Evolutionary conservation across 495 filamentous ascomycete genomes (phyloP).

Genomic region (Daldinia concentrica): DNA sequence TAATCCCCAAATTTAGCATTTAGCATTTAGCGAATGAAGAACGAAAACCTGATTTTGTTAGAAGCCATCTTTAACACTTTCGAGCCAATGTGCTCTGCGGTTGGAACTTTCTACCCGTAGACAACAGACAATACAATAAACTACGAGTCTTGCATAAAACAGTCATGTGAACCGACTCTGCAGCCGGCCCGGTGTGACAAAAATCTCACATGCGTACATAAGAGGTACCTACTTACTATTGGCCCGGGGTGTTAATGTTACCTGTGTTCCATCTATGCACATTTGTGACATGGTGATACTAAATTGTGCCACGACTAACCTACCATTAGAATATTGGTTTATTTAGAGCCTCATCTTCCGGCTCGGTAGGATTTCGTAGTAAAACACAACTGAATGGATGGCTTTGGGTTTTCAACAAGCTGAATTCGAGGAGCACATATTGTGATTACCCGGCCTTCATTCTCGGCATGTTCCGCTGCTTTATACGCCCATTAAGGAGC

Average conservation of each 20-base stretch:
- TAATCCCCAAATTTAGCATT: conserved; percentile 20
- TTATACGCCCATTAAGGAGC: not conserved
- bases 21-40: conserved; percentile 23
- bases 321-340: not conserved
- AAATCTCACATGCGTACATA: not conserved
- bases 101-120: not conserved
- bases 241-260: not conserved
- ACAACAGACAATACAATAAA: not conserved
- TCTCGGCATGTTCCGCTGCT: not conserved
- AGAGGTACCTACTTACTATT: conserved; percentile 4
- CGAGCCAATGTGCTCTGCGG: not conserved
- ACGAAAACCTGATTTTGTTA: conserved; percentile 4
- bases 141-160: not conserved
- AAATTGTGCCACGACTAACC: not conserved
- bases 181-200: not conserved
- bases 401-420: not conserved
- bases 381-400: not conserved
- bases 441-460: not conserved
- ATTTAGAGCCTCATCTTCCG: conserved; percentile 11
- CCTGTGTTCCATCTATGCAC: not conserved
- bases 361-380: not conserved
- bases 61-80: not conserved
- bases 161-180: not conserved
- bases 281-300: conserved; percentile 2
- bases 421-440: not conserved